phyloP scores from a whole-genome alignment of 192 early-diverging fungal species.

The Ambispora gerdemannii region DNA sequence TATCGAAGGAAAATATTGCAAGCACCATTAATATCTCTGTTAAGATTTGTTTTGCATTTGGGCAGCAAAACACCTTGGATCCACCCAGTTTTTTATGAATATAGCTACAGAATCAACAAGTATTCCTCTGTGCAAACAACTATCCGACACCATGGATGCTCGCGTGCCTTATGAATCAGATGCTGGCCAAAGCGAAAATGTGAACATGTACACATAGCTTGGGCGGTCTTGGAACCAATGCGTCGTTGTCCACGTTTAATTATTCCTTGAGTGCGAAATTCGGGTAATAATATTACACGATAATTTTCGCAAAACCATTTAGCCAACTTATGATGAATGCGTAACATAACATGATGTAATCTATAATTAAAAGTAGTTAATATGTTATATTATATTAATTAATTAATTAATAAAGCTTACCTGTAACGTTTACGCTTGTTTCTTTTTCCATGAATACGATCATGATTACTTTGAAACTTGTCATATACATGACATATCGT shows the following conservation, averaged over 20 bases:
- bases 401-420: too few relatives aligned
- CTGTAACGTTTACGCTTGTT: conserved; percentile 1
- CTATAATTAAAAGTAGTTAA: too few relatives aligned
- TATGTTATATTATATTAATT: too few relatives aligned
- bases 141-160: conserved; percentile 11
- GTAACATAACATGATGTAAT: neutral
- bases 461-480: conserved; percentile 7
- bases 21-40: conserved; percentile 24
- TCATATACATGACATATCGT: too few relatives aligned
- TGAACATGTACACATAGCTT: conserved; percentile 5
- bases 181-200: neutral
- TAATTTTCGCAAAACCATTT: conserved; percentile 9
- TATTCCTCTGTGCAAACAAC: neutral
- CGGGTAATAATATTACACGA: conserved; percentile 1
- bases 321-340: conserved; percentile 2
- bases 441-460: conserved; percentile 1
- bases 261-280: conserved; percentile 22
- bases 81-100: neutral
- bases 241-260: conserved; percentile 1
- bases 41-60: neutral
- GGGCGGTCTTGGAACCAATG: neutral
- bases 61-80: conserved; percentile 7
- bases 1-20: conserved; percentile 14
- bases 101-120: conserved; percentile 2
- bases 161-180: neutral